Evolutionary conservation across 176 grass and related monocot genomes (phyloP).

Genomic region (Panicum miliaceum): DNA sequence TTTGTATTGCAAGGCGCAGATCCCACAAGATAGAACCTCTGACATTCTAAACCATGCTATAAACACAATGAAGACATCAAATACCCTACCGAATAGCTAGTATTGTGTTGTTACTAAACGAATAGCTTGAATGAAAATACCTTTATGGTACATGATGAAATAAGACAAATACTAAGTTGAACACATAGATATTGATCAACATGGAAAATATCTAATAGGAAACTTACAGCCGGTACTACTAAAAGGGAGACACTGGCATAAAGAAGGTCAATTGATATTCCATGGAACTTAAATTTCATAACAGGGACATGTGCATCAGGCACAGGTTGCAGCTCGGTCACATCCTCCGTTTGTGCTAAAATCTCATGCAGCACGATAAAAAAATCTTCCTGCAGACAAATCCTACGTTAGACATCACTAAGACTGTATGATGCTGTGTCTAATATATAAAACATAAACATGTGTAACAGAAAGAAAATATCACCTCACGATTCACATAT

Average conservation of each 20-base stretch:
- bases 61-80: neutral
- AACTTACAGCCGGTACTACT: slow-evolving; percentile 83
- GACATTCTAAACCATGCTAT: neutral
- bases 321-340: slow-evolving; percentile 89
- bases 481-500: slow-evolving; percentile 94
- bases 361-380: slow-evolving; percentile 89
- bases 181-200: neutral
- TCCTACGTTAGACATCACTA: slow-evolving; percentile 26
- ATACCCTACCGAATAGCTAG: neutral
- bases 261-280: slow-evolving; percentile 98
- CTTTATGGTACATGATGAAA: neutral
- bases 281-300: slow-evolving; percentile 94
- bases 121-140: neutral
- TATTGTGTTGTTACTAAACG: neutral
- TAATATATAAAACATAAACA: neutral
- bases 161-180: neutral
- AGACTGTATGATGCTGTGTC: neutral
- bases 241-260: slow-evolving; percentile 95
- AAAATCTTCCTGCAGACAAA: slow-evolving; percentile 85
- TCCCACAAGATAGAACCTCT: neutral
- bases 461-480: slow-evolving; percentile 24
- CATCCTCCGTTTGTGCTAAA: slow-evolving; percentile 73
- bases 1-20: neutral
- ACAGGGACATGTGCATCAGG: slow-evolving; percentile 98
- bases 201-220: neutral